Evolutionary conservation across 257 asterid genomes (phyloP).

Genomic region (Fraxinus pennsylvanica): DNA sequence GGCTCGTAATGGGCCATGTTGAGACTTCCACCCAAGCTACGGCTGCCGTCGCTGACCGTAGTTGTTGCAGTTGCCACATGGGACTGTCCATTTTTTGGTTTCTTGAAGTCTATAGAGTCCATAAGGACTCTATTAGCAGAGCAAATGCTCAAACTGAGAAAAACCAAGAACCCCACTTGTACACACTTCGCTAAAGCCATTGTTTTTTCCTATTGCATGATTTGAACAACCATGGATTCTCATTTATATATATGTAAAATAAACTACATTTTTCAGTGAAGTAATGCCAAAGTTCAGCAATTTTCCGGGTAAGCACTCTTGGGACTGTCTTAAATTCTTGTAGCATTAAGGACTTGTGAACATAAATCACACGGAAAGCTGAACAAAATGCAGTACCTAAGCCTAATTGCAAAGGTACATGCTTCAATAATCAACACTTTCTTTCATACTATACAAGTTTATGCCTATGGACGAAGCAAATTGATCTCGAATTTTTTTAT

Average conservation of each 20-base stretch:
- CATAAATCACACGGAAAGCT: no score
- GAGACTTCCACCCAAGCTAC: no score
- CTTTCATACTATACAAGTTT: no score
- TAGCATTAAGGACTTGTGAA: neutral
- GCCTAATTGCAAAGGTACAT: no score
- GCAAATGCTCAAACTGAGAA: constrained; percentile 8
- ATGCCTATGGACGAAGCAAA: no score
- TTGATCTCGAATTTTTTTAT: no score
- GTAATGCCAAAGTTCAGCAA: neutral
- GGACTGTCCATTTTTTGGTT: neutral
- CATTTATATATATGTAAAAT: neutral
- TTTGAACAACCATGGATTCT: constrained; percentile 2
- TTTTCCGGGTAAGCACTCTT: neutral
- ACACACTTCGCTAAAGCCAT: constrained; percentile 24
- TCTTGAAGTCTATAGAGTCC: neutral
- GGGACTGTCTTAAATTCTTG: neutral
- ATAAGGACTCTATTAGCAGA: constrained; percentile 26
- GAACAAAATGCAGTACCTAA: no score
- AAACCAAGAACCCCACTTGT: constrained; percentile 2
- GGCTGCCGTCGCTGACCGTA: no score
- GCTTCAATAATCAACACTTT: no score
- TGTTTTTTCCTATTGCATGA: neutral
- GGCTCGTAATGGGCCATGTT: no score
- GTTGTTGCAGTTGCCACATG: no score
- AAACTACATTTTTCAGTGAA: neutral